These are phyloP conservation scores for Pythium folliculosum DNA, from an alignment of 352 stramenopile species.

Conservation along the genomic window DNA sequence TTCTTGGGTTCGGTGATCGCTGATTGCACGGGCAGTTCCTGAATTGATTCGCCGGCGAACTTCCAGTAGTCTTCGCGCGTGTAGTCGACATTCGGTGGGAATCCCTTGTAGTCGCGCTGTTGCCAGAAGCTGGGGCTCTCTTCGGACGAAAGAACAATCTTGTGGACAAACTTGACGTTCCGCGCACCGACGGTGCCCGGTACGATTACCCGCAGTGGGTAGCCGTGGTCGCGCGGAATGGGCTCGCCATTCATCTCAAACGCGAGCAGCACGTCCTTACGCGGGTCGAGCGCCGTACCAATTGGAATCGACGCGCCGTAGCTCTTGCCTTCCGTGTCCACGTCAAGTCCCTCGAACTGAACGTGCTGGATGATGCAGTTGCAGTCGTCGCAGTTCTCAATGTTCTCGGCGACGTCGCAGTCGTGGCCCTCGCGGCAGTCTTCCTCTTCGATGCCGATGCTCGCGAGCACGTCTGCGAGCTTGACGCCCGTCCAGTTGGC, in stretches of 20 bases:
- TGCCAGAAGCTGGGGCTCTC: conserved; percentile 92
- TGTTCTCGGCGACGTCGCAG: conserved; percentile 54
- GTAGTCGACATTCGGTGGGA: conserved; percentile 87
- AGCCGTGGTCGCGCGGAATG: conserved; percentile 95
- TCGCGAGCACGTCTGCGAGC: conserved; percentile 92
- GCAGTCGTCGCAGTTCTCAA: conserved; percentile 57
- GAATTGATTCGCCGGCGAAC: conserved; percentile 86
- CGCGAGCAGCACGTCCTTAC: conserved; percentile 96
- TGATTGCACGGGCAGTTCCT: conserved; percentile 91
- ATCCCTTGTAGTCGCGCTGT: conserved; percentile 92
- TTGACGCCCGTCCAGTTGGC: conserved; percentile 95
- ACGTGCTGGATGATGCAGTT: conserved; percentile 80
- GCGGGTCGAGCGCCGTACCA: conserved; percentile 92
- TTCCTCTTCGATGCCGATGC: conserved; percentile 82
- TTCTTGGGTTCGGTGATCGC: conserved; percentile 89
- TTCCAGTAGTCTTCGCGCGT: conserved; percentile 82
- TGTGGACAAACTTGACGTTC: conserved; percentile 97
- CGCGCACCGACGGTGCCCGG: conserved; percentile 94
- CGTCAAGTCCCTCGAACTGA: conserved; percentile 82
- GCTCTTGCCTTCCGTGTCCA: conserved; percentile 79
- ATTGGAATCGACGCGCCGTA: conserved; percentile 93
- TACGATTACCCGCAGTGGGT: conserved; percentile 95
- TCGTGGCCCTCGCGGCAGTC: conserved; percentile 55
- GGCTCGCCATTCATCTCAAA: conserved; percentile 98
- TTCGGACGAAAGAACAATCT: conserved; percentile 81